These are phyloP conservation scores for Yamadazyma scolyti DNA, from an alignment of 805 yeast species.

Conservation along the genomic window DNA sequence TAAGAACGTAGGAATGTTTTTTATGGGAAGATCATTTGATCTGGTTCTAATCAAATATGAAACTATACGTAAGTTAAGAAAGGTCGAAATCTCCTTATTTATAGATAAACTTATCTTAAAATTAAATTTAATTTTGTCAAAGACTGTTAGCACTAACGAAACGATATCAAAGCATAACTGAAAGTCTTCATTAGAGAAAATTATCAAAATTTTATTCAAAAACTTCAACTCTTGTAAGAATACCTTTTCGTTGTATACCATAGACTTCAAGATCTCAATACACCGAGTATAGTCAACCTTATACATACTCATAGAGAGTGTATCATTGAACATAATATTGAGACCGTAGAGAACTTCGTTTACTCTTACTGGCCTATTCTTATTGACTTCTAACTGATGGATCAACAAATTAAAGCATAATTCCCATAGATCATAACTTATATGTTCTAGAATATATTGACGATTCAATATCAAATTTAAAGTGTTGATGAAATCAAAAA, in stretches of 20 bases:
- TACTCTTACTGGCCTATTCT: not conserved
- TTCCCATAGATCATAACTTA: slow-evolving; percentile 25
- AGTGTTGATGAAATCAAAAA: slow-evolving; percentile 21
- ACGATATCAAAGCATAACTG: not conserved
- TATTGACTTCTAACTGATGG: slow-evolving; percentile 1
- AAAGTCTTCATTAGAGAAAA: slow-evolving; percentile 6
- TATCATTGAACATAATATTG: slow-evolving; percentile 2
- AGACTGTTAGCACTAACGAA: slow-evolving; percentile 1
- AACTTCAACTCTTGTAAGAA: slow-evolving; percentile 5
- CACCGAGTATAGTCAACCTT: too few relatives aligned
- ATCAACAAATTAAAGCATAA: slow-evolving; percentile 19
- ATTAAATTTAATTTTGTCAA: slow-evolving; percentile 4
- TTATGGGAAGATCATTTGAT: too few relatives aligned
- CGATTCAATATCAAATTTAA: slow-evolving; percentile 17
- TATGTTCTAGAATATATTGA: slow-evolving; percentile 28
- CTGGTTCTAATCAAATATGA: too few relatives aligned
- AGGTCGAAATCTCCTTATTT: slow-evolving; percentile 7
- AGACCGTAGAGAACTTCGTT: slow-evolving; percentile 5
- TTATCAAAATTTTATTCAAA: slow-evolving; percentile 5
- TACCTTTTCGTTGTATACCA: too few relatives aligned
- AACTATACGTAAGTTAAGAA: slow-evolving; percentile 9
- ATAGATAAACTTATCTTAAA: slow-evolving; percentile 4
- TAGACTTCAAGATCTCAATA: too few relatives aligned
- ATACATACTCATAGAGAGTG: too few relatives aligned
- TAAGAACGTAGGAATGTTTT: too few relatives aligned